Percentiles rank a stretch among this genome's conserved stretches.
These are phyloP conservation scores for Clonostachys byssicola DNA, from an alignment of 2,329 filamentous ascomycete species.

Conservation along the genomic window DNA sequence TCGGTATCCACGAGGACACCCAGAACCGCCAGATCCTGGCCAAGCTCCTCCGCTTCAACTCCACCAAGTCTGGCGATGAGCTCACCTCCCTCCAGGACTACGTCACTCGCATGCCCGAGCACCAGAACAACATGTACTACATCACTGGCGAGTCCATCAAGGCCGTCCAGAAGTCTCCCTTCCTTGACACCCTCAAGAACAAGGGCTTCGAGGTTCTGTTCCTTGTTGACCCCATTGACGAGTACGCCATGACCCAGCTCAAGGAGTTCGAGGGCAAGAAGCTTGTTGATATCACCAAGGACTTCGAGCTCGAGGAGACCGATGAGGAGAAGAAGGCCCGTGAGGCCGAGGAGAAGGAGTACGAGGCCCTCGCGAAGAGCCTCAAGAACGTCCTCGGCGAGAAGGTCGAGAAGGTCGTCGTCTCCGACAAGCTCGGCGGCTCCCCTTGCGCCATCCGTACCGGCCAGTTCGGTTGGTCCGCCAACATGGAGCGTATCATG, in stretches of 20 bases:
- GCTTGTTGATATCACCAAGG: constrained; percentile 99
- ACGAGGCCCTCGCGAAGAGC: constrained; percentile 86
- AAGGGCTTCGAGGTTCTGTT: constrained; percentile 99
- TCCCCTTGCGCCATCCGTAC: constrained; percentile 98
- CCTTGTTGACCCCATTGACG: constrained; percentile 98
- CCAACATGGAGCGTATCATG: constrained; percentile 99
- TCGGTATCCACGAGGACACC: constrained; percentile 98
- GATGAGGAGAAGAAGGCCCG: constrained; percentile 98
- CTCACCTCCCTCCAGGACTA: constrained; percentile 94
- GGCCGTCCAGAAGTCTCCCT: constrained; percentile 96
- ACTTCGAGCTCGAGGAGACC: constrained; percentile 99
- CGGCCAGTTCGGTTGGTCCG: constrained; percentile 99
- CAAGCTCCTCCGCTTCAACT: constrained; percentile 98
- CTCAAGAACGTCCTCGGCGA: constrained; percentile 99
- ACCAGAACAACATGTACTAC: constrained; percentile 99
- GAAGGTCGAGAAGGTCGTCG: constrained; percentile 99
- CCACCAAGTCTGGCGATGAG: constrained; percentile 98
- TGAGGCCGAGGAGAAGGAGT: constrained; percentile 98
- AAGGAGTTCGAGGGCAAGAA: constrained; percentile 99
- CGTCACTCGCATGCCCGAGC: constrained; percentile 98
- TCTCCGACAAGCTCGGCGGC: constrained; percentile 93
- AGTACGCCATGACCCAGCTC: constrained; percentile 99
- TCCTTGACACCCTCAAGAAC: constrained; percentile 97
- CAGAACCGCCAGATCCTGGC: constrained; percentile 92
- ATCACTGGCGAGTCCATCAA: constrained; percentile 99